Evolutionary conservation across 495 filamentous ascomycete species (phyloP), one percentile per base, ranked within the genome.

Genomic region (Penicillium atrosanguineum): DNA sequence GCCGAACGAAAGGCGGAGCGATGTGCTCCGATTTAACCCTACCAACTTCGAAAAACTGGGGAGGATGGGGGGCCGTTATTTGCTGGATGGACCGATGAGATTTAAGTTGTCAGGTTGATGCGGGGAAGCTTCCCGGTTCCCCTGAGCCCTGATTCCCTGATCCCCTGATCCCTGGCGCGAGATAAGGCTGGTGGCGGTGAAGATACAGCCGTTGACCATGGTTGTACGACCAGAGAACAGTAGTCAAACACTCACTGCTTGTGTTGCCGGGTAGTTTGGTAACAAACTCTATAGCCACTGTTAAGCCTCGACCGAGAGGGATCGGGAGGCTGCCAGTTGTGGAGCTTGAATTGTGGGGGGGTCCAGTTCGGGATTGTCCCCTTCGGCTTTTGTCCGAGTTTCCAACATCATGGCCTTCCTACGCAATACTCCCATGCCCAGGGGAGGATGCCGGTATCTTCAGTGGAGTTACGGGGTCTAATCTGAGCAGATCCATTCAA

Each of bases 21-120:
- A 36, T 56, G 46, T 60, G 44, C 56, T 65, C 62, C 62, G 60
- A 25, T 58, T 48, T 41, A 34, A 19, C 39, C 7, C 28, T 12
- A 6, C 20, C 19, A 41, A 11, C n/a, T 14, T 21, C n/a, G 19
- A 31, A 47, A 56, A 48, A 20, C 50, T 48, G 48, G 57, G 48
- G 45, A 20, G 37, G 28, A 39, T 52, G 31, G 25, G 39, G 36
- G 9, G 42, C 36, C 44, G 46, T 53, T 14, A 39, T 46, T 57
- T 45, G 44, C 16, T 45, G n/a, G 48, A 50, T 48, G 46, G 53
- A 38, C 56, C 57, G 57, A 57, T 36, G 50, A 11, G 36, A 46
- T 25, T 49, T 53, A 52, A 55, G 48, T 28, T 48, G 44, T 21
- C 5, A 28, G 48, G 8, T 34, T 38, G 52, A 56, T 59, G 59